Conservation (phyloP, 2,329 filamentous ascomycete species). For the Claviceps digitariae region DNA sequence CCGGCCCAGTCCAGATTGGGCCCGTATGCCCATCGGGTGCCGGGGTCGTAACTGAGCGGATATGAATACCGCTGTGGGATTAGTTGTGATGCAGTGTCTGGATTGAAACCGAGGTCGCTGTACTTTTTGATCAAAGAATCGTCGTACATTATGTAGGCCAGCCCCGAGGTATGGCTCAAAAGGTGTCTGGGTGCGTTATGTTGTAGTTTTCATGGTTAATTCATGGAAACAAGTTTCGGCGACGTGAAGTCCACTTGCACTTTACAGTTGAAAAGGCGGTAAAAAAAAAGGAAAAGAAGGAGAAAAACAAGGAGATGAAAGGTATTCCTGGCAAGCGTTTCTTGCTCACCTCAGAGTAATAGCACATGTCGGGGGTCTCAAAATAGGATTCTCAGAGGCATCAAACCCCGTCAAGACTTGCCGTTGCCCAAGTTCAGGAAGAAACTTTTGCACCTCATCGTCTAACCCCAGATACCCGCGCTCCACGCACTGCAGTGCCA, state of each 20-base stretch:
- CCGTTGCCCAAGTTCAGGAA: background rate
- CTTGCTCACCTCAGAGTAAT: background rate
- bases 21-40: background rate
- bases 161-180: background rate
- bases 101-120: background rate
- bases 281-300: no score
- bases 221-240: no score
- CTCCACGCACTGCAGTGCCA: background rate
- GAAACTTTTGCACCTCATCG: background rate
- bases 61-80: background rate
- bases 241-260: no score
- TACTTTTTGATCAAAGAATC: background rate
- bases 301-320: no score
- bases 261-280: no score
- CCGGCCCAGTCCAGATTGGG: background rate
- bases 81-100: background rate
- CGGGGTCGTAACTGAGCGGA: background rate
- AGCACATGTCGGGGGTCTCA: background rate
- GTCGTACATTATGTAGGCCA: background rate
- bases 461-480: background rate
- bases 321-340: no score
- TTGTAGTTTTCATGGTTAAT: background rate
- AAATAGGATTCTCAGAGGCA: background rate
- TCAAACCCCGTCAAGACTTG: background rate
- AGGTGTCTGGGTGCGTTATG: background rate